A percentile compares a stretch with the other conserved stretches of the same genome.
Evolutionary conservation across 345 rosid species (phyloP).

Genomic region (Euphorbia lathyris): DNA sequence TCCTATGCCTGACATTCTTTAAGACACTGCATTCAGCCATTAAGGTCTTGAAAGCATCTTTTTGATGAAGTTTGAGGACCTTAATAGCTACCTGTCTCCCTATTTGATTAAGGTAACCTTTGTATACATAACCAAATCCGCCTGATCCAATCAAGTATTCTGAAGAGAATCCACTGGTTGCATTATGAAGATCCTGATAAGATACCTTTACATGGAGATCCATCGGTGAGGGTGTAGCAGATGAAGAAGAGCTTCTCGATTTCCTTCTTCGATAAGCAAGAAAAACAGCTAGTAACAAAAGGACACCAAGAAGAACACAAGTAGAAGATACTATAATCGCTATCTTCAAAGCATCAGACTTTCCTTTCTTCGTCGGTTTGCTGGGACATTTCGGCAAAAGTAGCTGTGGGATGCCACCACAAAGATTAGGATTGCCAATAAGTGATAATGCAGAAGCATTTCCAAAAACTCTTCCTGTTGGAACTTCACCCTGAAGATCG

Average conservation of each 20-base stretch:
- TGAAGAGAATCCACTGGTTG: conserved; percentile 4
- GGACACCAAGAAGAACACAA: not conserved
- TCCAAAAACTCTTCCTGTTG: conserved; percentile 27
- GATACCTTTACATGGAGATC: not conserved
- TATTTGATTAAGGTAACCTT: not conserved
- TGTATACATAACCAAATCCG: conserved; percentile 14
- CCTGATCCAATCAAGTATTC: conserved; percentile 13
- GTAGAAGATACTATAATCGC: not conserved
- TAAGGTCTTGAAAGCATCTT: conserved; percentile 12
- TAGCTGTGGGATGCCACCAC: conserved; percentile 27
- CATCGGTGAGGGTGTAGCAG: not conserved
- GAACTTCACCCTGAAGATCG: conserved; percentile 39
- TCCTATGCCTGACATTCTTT: not conserved
- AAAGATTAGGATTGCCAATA: conserved; percentile 27
- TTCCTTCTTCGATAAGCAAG: not conserved
- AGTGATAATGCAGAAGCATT: conserved; percentile 28
- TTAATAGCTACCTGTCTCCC: conserved; percentile 9
- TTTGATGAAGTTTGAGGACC: conserved; percentile 11
- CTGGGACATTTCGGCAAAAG: conserved; percentile 16
- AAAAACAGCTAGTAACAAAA: conserved; percentile 7
- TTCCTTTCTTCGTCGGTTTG: not conserved
- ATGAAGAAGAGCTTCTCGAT: not conserved
- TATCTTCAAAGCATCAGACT: not conserved
- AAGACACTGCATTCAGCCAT: conserved; percentile 9
- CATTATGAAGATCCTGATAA: conserved; percentile 7